Conservation (phyloP, 106 monocot species). For the Phalaenopsis aphrodite region DNA sequence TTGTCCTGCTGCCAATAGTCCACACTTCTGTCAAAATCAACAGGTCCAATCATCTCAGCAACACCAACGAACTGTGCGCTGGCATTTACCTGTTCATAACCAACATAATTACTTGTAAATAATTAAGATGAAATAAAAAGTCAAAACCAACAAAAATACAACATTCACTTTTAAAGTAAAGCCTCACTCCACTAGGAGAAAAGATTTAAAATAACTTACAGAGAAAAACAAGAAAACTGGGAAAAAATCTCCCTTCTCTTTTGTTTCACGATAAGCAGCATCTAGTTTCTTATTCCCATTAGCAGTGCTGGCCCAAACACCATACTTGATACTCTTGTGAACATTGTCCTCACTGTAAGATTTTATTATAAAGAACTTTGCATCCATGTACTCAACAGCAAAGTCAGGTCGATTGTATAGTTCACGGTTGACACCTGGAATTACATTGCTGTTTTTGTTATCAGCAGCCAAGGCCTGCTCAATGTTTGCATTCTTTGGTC, state of each 20-base stretch:
- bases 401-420: slow-evolving; percentile 60
- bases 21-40: slow-evolving; percentile 90
- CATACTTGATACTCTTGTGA: slow-evolving; percentile 92
- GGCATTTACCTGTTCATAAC: slow-evolving; percentile 37
- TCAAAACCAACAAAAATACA: not conserved
- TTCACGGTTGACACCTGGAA: slow-evolving; percentile 14
- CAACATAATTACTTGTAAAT: not conserved
- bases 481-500: slow-evolving; percentile 26
- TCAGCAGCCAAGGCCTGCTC: slow-evolving; percentile 23
- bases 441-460: slow-evolving; percentile 12
- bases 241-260: slow-evolving; percentile 39
- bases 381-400: slow-evolving; percentile 65
- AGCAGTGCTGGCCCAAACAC: slow-evolving; percentile 92
- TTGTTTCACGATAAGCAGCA: slow-evolving; percentile 65
- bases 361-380: slow-evolving; percentile 85
- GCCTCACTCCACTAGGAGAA: not conserved
- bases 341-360: slow-evolving; percentile 97
- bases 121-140: slow-evolving; percentile 3
- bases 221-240: slow-evolving; percentile 91
- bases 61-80: slow-evolving; percentile 91
- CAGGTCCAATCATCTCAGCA: slow-evolving; percentile 88
- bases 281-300: slow-evolving; percentile 88
- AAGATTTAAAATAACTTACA: slow-evolving; percentile 32
- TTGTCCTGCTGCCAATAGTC: slow-evolving; percentile 95
- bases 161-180: not conserved